A percentile compares a stretch with the other conserved stretches of the same genome.
Conservation (phyloP, 352 stramenopile genomes). For the Pythium brachiatum region DNA sequence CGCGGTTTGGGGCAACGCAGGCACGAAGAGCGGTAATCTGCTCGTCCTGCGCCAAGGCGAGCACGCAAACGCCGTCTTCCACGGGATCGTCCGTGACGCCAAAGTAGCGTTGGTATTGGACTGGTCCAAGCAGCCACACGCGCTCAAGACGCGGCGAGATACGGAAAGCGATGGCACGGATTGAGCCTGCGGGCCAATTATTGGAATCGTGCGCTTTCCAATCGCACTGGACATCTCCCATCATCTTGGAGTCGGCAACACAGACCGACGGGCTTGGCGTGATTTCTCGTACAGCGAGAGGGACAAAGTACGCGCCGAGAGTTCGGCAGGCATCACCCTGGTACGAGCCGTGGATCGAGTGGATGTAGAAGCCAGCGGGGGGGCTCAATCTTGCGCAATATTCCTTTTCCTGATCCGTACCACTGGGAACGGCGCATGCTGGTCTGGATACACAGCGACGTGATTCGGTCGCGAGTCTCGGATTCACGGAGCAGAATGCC, state of each 20-base stretch:
- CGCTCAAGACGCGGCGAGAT: no score
- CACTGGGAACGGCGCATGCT: conserved; percentile 11
- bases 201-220: background rate
- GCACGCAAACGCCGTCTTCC: background rate
- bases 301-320: conserved; percentile 5
- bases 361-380: conserved; percentile 3
- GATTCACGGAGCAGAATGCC: background rate
- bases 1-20: background rate
- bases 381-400: background rate
- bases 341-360: conserved; percentile 6
- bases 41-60: background rate
- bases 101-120: background rate
- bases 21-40: background rate
- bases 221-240: background rate
- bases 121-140: no score
- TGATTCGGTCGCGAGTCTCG: background rate
- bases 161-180: background rate
- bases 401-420: background rate
- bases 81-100: background rate
- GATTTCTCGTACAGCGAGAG: background rate
- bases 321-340: background rate
- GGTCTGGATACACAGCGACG: background rate
- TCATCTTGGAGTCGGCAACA: background rate
- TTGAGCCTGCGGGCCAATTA: no score
- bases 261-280: background rate